These are phyloP conservation scores for Lipomyces lipofer DNA, from an alignment of 805 yeast genomes.

Conservation along the genomic window DNA sequence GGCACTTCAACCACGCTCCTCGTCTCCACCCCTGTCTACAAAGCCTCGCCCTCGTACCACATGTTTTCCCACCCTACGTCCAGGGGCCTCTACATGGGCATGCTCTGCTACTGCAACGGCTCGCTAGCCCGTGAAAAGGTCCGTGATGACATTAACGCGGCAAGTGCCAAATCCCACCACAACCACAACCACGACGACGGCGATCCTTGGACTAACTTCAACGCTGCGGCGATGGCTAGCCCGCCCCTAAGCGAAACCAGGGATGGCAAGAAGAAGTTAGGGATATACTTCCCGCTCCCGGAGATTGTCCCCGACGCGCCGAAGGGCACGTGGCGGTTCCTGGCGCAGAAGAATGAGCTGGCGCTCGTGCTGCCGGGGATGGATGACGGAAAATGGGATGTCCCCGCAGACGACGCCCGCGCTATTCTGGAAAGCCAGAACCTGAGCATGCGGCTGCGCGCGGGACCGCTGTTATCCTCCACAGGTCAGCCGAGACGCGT, in stretches of 20 bases:
- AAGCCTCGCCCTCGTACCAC: constrained; percentile 80
- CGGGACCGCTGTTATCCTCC: constrained; percentile 68
- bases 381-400: no score
- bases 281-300: constrained; percentile 84
- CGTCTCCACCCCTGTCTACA: constrained; percentile 72
- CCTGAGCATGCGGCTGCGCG: constrained; percentile 74
- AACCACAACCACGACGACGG: no score
- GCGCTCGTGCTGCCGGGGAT: constrained; percentile 25
- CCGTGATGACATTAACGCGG: constrained; percentile 60
- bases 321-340: constrained; percentile 60
- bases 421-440: constrained; percentile 87
- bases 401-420: constrained; percentile 60
- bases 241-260: constrained; percentile 21
- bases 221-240: constrained; percentile 25
- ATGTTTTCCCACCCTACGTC: constrained; percentile 84
- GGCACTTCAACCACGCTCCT: constrained; percentile 93
- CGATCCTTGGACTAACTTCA: constrained; percentile 37
- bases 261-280: constrained; percentile 47
- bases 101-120: constrained; percentile 93
- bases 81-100: constrained; percentile 78
- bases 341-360: constrained; percentile 5
- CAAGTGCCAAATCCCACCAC: constrained; percentile 40
- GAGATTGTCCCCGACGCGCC: constrained; percentile 85
- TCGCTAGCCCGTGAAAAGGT: constrained; percentile 80
- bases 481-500: constrained; percentile 61